Base-by-base conservation (phyloP, 345 rosid genomes). In the Brassica incana region DNA sequence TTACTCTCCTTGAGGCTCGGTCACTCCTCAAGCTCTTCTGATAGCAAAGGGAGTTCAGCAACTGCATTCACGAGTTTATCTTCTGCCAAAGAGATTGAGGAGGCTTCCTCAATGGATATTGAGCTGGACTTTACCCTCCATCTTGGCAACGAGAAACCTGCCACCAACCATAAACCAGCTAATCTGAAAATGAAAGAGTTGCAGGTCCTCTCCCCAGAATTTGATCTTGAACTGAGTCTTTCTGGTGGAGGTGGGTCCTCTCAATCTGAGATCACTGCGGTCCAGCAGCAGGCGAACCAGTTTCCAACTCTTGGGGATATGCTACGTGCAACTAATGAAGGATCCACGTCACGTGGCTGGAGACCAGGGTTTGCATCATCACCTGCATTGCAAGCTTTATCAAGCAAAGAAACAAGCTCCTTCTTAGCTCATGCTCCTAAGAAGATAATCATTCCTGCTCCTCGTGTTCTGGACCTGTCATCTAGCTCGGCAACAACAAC, bases 41-140 rank as follows among this genome's bases (percentile, higher is more conserved):
- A 95, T 79, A 93, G 96, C 81, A 91, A 91, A 84, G 97, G 86
- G 65, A 93, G 98, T 83, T 87, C 97, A 1, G 88, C 87, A 63
- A 90, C 97, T 78, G 93, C 87, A 77, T 88, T 88, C 83, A 88
- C 90, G 50, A 82, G 87, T 40, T 79, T 85, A 75, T 92, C 97
- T 67, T 88, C 97, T 9, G 87, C 92, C 56, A 95, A 89, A 85
- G 98, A 91, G 86, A 87, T 84, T 52, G 97, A 91, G 18, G 99
- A 88, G 71, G 98, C 87, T 80, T 91, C 94, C 18, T 89, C 97
- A 0, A 88, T 88, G 95, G 95, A 89, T 85, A 84, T 91, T 75
- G 97, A 92, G 33, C 84, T 95, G 67, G 90, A 93, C 67, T 95
- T 93, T 79, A 64, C 84, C 69, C 96, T 95, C 68, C 94, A 88